Conservation (phyloP, 306 rosid genomes). For the Corylus avellana region DNA sequence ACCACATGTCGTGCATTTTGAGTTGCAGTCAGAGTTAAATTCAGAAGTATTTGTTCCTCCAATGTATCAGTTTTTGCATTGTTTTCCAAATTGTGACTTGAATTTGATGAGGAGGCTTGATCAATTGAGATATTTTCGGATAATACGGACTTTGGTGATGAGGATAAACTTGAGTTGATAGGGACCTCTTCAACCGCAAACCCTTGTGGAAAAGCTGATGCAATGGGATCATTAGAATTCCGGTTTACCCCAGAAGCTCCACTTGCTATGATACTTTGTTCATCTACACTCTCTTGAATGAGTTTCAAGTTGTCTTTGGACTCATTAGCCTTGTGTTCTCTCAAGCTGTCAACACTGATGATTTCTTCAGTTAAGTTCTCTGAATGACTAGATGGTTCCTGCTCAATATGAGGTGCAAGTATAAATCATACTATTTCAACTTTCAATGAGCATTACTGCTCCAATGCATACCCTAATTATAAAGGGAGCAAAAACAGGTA, state of each 20-base stretch:
- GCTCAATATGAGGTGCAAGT: slow-evolving; percentile 11
- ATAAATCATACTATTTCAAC: not conserved
- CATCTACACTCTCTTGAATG: slow-evolving; percentile 17
- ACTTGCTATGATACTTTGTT: slow-evolving; percentile 5
- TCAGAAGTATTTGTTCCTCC: slow-evolving; percentile 20
- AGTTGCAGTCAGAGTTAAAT: not conserved
- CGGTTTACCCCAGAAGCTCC: slow-evolving; percentile 3
- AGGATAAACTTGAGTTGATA: slow-evolving; percentile 33
- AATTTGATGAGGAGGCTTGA: slow-evolving; percentile 28
- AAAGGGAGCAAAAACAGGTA: not conserved
- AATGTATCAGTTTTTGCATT: slow-evolving; percentile 18
- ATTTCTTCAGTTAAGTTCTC: slow-evolving; percentile 14
- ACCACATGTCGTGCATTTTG: slow-evolving; percentile 15
- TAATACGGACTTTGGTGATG: slow-evolving; percentile 49
- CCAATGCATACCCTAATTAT: not conserved
- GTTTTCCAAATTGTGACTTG: slow-evolving; percentile 15
- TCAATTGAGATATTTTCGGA: slow-evolving; percentile 25
- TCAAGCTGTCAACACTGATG: not conserved
- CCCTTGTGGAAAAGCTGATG: slow-evolving; percentile 32
- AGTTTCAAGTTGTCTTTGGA: not conserved
- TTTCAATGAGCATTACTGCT: not conserved
- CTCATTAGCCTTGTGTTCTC: not conserved
- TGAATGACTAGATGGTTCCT: slow-evolving; percentile 27
- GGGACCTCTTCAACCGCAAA: slow-evolving; percentile 33
- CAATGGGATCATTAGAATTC: slow-evolving; percentile 12